Percentiles rank a stretch among this genome's conserved stretches.
Conservation (phyloP, 164 flowering plant species). For the Platanus orientalis region DNA sequence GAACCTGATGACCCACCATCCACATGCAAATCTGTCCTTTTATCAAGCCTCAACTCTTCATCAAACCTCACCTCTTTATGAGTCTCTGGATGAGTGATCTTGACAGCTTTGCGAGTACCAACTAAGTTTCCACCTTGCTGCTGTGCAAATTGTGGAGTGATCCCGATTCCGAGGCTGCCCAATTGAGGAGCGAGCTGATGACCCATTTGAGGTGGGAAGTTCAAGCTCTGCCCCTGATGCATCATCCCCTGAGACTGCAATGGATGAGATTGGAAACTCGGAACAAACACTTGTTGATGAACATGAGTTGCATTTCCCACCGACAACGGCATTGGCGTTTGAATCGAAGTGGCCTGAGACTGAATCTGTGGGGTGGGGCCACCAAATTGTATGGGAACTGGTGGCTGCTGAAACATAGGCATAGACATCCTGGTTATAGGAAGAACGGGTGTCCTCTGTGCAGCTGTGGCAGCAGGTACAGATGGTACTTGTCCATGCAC, state of each 20-base stretch:
- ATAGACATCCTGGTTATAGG: constrained; percentile 48
- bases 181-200: constrained; percentile 63
- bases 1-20: constrained; percentile 48
- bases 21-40: constrained; percentile 35
- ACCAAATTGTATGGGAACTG: constrained; percentile 58
- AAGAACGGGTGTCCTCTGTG: constrained; percentile 51
- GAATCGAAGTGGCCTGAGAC: constrained; percentile 52
- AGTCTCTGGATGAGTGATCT: constrained; percentile 90
- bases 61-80: constrained; percentile 78
- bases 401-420: constrained; percentile 58
- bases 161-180: constrained; percentile 54
- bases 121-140: constrained; percentile 59
- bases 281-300: constrained; percentile 67
- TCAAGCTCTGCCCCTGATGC: constrained; percentile 68
- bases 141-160: constrained; percentile 51
- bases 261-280: constrained; percentile 60
- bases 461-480: constrained; percentile 28
- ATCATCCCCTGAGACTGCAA: constrained; percentile 62
- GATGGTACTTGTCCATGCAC: constrained; percentile 25
- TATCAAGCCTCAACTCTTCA: constrained; percentile 67
- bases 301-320: constrained; percentile 59
- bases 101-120: constrained; percentile 64
- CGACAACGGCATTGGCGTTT: constrained; percentile 45
- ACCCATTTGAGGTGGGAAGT: constrained; percentile 53
- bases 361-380: constrained; percentile 57